Base-by-base conservation (phyloP, 2,329 filamentous ascomycete species). In the Nigrospora oryzae region DNA sequence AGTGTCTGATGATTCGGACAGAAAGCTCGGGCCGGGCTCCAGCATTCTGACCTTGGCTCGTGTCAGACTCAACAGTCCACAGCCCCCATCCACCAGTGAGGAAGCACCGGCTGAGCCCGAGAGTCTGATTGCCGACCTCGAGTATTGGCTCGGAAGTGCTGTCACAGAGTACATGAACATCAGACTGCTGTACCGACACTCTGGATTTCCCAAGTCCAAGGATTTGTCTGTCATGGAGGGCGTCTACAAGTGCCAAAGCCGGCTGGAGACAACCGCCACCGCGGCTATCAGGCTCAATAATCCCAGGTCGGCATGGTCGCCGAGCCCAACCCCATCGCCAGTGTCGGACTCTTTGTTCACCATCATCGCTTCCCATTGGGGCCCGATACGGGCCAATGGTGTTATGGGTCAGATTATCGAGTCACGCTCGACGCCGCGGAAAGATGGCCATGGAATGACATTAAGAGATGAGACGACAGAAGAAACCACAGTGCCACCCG, bases 91-190 rank as follows among this genome's bases (percentile, higher is more conserved):
- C 14, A 30, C n/a, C 19, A n/a, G 28, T 23, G 19, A 33, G 8
- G 10, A 42, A 12, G 39, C 11, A 3, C 17, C 23, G 23, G 23
- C n/a, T 11, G 33, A 31, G 13, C 72, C 78, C 0, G 75, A 81
- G 12, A 67, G 75, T 36, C 62, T 83, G 31, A 77, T 84, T 14
- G 69, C 75, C 19, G 75, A 81, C 46, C 64, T 83, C 11, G 76
- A 83, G 53, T 62, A 65, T 30, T 70, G 80, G 45, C 69, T 83
- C 3, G 76, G 77, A 30, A 64, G 68, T 43, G 63, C 64, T 4
- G 58, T 58, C 16, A 66, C 66, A 14, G 66, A 71, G 32, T 82
- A 77, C 50, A 59, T 82, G 41, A 67, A 67, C 3, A 63, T 82
- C 14, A 64, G 64, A 16, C 51, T 83, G 8, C 70, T 63, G 7